Evolutionary conservation across 2,329 filamentous ascomycete species (phyloP).

Genomic region (Hypoxylon sp.): DNA sequence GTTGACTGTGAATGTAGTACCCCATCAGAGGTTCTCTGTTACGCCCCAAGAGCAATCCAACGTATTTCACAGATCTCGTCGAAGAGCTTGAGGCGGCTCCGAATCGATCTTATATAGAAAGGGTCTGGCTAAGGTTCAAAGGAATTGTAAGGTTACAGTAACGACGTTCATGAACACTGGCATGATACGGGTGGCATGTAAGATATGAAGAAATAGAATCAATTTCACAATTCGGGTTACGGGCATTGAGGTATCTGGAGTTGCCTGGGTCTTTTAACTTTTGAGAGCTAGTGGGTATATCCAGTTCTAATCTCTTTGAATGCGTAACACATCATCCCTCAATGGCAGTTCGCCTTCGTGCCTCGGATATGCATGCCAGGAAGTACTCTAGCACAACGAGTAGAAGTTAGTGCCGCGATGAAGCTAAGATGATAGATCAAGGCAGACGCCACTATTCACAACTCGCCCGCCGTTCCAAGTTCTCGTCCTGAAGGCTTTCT

Average conservation of each 20-base stretch:
- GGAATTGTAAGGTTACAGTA: constrained; percentile 73
- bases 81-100: constrained; percentile 75
- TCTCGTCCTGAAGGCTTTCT: background rate
- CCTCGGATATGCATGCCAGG: background rate
- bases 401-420: background rate
- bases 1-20: constrained; percentile 56
- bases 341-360: background rate
- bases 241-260: background rate
- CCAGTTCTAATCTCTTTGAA: background rate
- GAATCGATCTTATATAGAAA: constrained; percentile 67
- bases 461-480: background rate
- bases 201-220: constrained; percentile 14
- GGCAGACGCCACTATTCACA: background rate
- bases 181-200: constrained; percentile 9
- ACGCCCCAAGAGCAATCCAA: constrained; percentile 73
- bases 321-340: background rate
- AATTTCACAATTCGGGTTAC: constrained; percentile 6
- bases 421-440: background rate
- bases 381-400: background rate
- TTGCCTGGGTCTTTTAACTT: constrained; percentile 1
- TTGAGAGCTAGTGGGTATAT: constrained; percentile 17
- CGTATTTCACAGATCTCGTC: constrained; percentile 73
- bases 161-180: constrained; percentile 23
- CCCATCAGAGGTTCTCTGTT: constrained; percentile 66
- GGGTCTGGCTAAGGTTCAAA: constrained; percentile 67